Conservation (phyloP, 2,329 filamentous ascomycete species). For the Apiospora malaysiana region DNA sequence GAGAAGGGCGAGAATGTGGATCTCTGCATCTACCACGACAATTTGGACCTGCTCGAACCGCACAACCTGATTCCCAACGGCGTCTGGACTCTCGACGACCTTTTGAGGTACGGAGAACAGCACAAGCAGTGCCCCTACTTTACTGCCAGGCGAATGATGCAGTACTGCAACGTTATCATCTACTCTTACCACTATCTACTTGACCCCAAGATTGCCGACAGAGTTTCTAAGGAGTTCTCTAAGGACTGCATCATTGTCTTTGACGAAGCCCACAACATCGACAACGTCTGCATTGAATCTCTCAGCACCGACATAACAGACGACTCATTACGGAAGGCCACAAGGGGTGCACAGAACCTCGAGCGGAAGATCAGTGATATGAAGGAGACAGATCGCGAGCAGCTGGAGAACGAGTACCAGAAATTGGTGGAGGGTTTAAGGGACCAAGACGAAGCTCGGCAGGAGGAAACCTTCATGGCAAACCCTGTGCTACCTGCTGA, state of each 20-base stretch:
- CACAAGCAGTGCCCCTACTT: conserved; percentile 99
- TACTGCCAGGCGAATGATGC: conserved; percentile 96
- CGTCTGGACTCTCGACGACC: conserved; percentile 92
- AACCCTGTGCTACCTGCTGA: conserved; percentile 96
- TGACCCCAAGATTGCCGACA: conserved; percentile 95
- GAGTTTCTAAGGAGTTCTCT: conserved; percentile 92
- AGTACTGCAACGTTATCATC: conserved; percentile 98
- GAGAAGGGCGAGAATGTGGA: conserved; percentile 94
- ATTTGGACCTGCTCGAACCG: conserved; percentile 91
- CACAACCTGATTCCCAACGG: conserved; percentile 94
- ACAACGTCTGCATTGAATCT: conserved; percentile 98
- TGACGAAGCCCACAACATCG: conserved; percentile 98
- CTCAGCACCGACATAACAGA: conserved; percentile 96
- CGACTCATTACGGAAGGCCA: conserved; percentile 89
- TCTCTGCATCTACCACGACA: conserved; percentile 96
- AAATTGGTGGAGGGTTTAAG: conserved; percentile 92
- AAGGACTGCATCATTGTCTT: conserved; percentile 99
- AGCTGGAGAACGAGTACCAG: conserved; percentile 92
- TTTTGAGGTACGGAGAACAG: conserved; percentile 88
- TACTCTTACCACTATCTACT: conserved; percentile 99
- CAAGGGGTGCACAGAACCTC: conserved; percentile 86
- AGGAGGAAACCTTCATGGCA: conserved; percentile 96
- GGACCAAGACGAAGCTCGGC: conserved; percentile 84
- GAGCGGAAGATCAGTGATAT: conserved; percentile 92
- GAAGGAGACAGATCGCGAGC: conserved; percentile 93